Base-by-base conservation (phyloP, 495 filamentous ascomycete species). In the Penicillium paxilli region DNA sequence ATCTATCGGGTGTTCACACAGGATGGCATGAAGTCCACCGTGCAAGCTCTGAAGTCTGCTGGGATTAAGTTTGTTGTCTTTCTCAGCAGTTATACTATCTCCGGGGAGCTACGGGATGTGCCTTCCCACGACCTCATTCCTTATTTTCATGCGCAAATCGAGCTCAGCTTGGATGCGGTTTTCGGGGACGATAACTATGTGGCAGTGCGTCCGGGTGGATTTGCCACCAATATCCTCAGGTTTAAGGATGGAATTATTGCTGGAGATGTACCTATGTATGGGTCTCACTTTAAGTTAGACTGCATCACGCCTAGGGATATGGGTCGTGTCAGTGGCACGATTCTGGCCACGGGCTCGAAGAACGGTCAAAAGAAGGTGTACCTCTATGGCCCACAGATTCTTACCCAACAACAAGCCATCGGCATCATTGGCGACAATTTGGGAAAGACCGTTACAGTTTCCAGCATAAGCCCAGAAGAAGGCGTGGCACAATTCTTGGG, bases 11-110 rank as follows among this genome's bases (percentile, higher is more conserved):
- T 42, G 5, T 57, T 54, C 50, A 49, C 46, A 0, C 22, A 54
- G 0, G 69, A 72, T 48, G 62, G 69, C 33, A 63, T 71, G 62
- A 49, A 60, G 9, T 22, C 28, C 11, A 64, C 55, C 12, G 12
- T 64, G 10, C 38, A 51, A 44, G 66, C 68, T 2, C 59, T 73
- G 14, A 69, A 65, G 42, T 16, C 57, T 1, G 55, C 61, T 1
- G 65, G 65, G 1, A 60, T 72, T 37, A 47, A 69, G 21, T 57
- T 41, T 22, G 63, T 72, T 17, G 67, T 72, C 12, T 63, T 70
- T 19, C 41, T 72, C 38, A 69, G 67, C 57, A 70, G 63, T 37
- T 51, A 50, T 10, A 46, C 21, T 25, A 49, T 69, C 6, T 8
- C 40, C n/a, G 58, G 59, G 2, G 63, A 70, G 12, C n/a, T 57